Percentiles rank a stretch among this genome's conserved stretches.
phyloP scores from a whole-genome alignment of 2,329 filamentous ascomycete species.

The Pestalotiopsis sp. region DNA sequence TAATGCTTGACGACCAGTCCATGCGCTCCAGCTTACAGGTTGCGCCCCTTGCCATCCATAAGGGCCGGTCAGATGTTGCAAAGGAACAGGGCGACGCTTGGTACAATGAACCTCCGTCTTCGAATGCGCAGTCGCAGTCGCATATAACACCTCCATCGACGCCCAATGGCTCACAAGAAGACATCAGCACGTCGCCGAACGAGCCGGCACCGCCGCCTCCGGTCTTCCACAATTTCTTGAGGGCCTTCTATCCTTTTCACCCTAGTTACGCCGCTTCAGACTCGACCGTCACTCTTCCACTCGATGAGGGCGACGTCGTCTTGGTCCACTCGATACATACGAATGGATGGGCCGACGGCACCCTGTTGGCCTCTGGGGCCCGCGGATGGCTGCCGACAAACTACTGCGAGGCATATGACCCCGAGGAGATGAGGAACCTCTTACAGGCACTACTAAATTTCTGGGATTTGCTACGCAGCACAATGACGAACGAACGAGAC shows the following conservation, averaged over 20 bases:
- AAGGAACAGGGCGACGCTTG: conserved; percentile 22
- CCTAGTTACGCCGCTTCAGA: conserved; percentile 76
- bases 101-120: conserved; percentile 28
- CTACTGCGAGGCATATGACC: conserved; percentile 94
- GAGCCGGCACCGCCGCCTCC: conserved; percentile 50
- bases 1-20: conserved; percentile 47
- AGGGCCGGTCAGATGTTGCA: conserved; percentile 34
- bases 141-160: conserved; percentile 80
- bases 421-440: conserved; percentile 80
- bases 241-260: conserved; percentile 91
- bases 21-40: conserved; percentile 61
- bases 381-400: conserved; percentile 97
- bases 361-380: conserved; percentile 78
- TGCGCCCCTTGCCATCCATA: conserved; percentile 58
- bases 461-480: conserved; percentile 85
- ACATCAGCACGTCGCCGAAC: conserved; percentile 36
- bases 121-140: conserved; percentile 46
- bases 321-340: conserved; percentile 95
- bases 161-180: conserved; percentile 67
- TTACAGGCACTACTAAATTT: conserved; percentile 86
- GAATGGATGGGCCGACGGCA: conserved; percentile 98
- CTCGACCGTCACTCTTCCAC: conserved; percentile 81
- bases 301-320: conserved; percentile 89
- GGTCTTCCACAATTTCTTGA: conserved; percentile 90
- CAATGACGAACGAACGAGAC: conserved; percentile 70